Conservation (phyloP, 352 stramenopile species). For the Phytophthora parvispora region DNA sequence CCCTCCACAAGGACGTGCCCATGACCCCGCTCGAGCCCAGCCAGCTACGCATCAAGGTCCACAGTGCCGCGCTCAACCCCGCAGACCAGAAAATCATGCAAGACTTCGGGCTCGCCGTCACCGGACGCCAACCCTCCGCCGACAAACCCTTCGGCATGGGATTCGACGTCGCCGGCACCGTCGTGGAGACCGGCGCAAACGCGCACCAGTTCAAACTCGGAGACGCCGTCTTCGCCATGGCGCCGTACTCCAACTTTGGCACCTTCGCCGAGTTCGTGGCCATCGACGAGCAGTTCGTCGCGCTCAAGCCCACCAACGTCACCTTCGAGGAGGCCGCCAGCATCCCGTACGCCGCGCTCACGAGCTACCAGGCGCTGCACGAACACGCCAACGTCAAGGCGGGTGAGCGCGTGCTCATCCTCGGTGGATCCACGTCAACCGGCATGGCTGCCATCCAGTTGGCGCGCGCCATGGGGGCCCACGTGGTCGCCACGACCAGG, state of each 20-base stretch:
- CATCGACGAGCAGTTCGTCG: constrained; percentile 48
- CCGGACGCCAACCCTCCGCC: constrained; percentile 32
- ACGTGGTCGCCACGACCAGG: constrained; percentile 66
- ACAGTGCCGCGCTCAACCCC: constrained; percentile 70
- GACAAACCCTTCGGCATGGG: constrained; percentile 56
- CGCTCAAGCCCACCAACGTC: constrained; percentile 60
- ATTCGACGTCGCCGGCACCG: constrained; percentile 71
- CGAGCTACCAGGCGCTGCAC: constrained; percentile 62
- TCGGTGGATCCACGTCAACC: constrained; percentile 70
- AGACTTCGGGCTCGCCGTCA: constrained; percentile 41
- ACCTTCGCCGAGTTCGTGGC: constrained; percentile 66
- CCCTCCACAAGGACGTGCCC: constrained; percentile 19
- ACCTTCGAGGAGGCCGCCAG: constrained; percentile 66
- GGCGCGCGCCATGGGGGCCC: constrained; percentile 61
- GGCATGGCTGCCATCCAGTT: constrained; percentile 71
- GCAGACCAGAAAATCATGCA: constrained; percentile 77
- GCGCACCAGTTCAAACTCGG: constrained; percentile 61
- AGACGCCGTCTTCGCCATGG: constrained; percentile 74
- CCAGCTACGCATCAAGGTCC: constrained; percentile 71
- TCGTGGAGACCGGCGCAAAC: constrained; percentile 60
- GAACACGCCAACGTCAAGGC: constrained; percentile 40
- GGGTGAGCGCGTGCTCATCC: constrained; percentile 55
- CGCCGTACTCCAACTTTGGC: constrained; percentile 42
- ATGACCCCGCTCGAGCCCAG: constrained; percentile 21
- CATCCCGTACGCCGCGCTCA: constrained; percentile 59